Conservation (phyloP, 352 stramenopile genomes). For the Phytophthora palmivora region DNA sequence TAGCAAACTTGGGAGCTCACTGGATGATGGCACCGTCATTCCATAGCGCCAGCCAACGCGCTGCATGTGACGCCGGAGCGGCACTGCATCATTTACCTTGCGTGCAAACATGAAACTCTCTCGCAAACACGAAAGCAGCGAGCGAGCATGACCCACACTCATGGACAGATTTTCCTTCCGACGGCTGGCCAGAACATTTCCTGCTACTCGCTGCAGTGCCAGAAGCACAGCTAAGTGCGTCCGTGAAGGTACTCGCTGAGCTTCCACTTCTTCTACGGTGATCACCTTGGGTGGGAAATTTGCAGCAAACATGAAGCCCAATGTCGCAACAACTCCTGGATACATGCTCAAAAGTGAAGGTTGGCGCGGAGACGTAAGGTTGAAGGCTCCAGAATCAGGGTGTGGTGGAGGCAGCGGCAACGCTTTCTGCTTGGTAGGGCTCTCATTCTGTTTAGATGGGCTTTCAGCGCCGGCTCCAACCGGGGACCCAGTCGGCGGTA, state of each 20-base stretch:
- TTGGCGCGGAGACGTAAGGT: conserved; percentile 48
- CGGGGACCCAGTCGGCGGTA: conserved; percentile 1
- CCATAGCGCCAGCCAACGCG: conserved; percentile 62
- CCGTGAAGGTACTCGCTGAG: conserved; percentile 63
- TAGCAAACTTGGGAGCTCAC: conserved; percentile 69
- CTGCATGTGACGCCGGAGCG: conserved; percentile 59
- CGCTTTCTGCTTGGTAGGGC: conserved; percentile 3
- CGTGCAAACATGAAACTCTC: conserved; percentile 78
- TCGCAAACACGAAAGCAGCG: conserved; percentile 58
- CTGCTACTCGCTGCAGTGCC: conserved; percentile 68
- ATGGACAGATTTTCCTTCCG: conserved; percentile 51
- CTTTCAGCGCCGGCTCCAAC: conserved; percentile 14
- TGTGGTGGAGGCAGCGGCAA: conserved; percentile 17
- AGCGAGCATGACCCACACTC: conserved; percentile 63
- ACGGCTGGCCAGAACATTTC: conserved; percentile 68
- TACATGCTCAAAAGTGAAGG: conserved; percentile 82
- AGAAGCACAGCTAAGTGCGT: conserved; percentile 77
- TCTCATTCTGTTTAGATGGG: conserved; percentile 10
- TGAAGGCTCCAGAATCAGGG: neutral
- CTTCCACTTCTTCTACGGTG: conserved; percentile 59
- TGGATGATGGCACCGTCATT: conserved; percentile 39
- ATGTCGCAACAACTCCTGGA: conserved; percentile 48
- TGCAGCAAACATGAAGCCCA: conserved; percentile 66
- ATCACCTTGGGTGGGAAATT: conserved; percentile 65
- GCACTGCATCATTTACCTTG: conserved; percentile 74